Conservation (phyloP, 2,329 filamentous ascomycete genomes). For the Talaromyces verruculosus region DNA sequence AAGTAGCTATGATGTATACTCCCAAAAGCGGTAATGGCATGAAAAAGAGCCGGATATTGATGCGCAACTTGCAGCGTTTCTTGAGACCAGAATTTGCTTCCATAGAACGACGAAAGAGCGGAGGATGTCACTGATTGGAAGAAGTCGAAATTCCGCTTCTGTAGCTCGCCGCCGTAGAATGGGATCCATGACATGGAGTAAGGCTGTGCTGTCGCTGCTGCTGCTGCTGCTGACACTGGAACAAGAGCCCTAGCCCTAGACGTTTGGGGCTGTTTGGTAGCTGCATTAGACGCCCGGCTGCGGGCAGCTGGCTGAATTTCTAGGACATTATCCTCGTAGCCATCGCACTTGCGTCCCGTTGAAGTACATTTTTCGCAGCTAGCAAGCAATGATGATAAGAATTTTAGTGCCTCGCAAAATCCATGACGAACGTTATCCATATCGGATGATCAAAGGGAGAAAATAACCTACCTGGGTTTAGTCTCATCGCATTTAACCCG, state of each 20-base stretch:
- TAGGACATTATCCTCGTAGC: slow-evolving; percentile 13
- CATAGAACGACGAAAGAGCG: slow-evolving; percentile 11
- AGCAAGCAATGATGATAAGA: background rate
- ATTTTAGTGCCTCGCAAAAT: background rate
- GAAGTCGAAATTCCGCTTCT: slow-evolving; percentile 18
- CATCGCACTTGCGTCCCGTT: slow-evolving; percentile 20
- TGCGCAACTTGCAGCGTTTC: slow-evolving; percentile 16
- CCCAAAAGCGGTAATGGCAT: slow-evolving; percentile 19
- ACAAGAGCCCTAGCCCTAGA: background rate
- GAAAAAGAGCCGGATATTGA: slow-evolving; percentile 20
- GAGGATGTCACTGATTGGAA: slow-evolving; percentile 20
- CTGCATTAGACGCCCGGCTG: background rate
- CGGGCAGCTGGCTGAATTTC: background rate
- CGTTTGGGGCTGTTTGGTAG: background rate
- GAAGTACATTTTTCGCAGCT: slow-evolving; percentile 19
- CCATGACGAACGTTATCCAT: background rate
- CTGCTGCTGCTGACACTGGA: background rate
- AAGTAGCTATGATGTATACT: slow-evolving; percentile 17
- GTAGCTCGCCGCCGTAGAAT: slow-evolving; percentile 16
- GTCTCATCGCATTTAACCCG: slow-evolving; percentile 21
- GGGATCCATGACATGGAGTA: slow-evolving; percentile 5
- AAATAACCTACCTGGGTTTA: slow-evolving; percentile 10
- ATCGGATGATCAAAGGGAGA: background rate
- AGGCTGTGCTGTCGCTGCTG: background rate
- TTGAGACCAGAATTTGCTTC: slow-evolving; percentile 11